phyloP scores from a whole-genome alignment of 306 rosid species.

The Castanea sativa region DNA sequence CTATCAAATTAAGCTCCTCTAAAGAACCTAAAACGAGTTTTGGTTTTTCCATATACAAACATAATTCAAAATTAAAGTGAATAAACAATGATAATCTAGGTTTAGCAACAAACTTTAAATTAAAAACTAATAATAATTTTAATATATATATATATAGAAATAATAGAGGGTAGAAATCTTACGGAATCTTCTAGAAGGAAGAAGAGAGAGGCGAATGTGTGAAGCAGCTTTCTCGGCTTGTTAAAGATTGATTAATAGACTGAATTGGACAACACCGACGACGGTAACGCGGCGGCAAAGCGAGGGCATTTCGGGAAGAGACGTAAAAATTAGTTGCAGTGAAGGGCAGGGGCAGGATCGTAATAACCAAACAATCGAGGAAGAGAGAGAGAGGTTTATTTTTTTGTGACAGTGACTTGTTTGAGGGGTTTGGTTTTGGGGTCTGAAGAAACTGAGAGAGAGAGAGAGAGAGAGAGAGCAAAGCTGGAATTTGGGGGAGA shows the following conservation, averaged over 20 bases:
- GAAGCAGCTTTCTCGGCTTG: constrained; percentile 16
- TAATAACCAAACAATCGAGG: constrained; percentile 7
- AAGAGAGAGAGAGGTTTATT: constrained; percentile 17
- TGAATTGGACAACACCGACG: constrained; percentile 1
- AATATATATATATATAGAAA: neutral
- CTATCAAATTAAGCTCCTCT: constrained; percentile 13
- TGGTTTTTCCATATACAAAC: neutral
- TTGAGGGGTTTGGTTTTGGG: constrained; percentile 1
- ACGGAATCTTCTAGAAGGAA: constrained; percentile 19
- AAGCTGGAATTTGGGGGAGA: constrained; percentile 21
- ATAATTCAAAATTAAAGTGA: neutral
- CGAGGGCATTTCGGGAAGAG: constrained; percentile 20
- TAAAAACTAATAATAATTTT: neutral
- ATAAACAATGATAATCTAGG: constrained; percentile 24
- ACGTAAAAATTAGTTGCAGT: neutral
- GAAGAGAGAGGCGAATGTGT: constrained; percentile 20
- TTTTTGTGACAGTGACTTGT: constrained; percentile 20
- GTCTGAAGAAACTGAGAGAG: constrained; percentile 19
- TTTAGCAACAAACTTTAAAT: neutral
- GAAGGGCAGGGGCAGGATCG: constrained; percentile 33
- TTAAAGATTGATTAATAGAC: constrained; percentile 11
- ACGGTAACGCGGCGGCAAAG: constrained; percentile 15
- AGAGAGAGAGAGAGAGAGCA: constrained; percentile 1
- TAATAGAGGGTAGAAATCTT: neutral
- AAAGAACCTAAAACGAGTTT: neutral